Percentiles rank a stretch among this genome's conserved stretches.
Conservation (phyloP, 2,329 filamentous ascomycete species). For the Diaporthe citriasiana region DNA sequence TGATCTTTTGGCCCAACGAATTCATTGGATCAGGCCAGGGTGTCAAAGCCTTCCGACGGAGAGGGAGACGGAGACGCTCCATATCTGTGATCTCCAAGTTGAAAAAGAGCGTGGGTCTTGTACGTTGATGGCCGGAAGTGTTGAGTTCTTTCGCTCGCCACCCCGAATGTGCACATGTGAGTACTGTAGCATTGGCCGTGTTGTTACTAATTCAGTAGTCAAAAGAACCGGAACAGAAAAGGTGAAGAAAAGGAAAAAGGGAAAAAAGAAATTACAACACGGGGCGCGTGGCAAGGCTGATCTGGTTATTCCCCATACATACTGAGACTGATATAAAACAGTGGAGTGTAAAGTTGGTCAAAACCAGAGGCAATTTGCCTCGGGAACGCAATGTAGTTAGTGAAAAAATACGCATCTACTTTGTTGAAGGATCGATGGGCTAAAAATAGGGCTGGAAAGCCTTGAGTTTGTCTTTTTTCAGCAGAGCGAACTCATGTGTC, state of each 20-base stretch:
- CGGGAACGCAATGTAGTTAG: no score
- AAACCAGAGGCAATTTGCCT: no score
- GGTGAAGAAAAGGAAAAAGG: no score
- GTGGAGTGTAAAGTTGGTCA: no score
- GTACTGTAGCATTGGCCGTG: no score
- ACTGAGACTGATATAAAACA: background rate
- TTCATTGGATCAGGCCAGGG: background rate
- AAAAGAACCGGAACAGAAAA: no score
- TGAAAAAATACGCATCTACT: background rate
- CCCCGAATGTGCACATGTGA: no score
- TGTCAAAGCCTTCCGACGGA: background rate
- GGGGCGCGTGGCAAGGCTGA: no score
- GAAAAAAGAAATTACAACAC: background rate
- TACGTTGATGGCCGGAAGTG: no score
- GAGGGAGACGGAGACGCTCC: background rate
- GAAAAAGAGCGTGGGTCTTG: background rate
- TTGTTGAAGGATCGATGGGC: background rate
- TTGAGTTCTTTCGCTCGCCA: background rate
- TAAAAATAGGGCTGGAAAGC: background rate
- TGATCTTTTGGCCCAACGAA: background rate
- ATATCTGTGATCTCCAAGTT: background rate
- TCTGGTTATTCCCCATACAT: background rate
- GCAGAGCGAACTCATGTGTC: background rate
- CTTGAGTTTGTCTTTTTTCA: background rate
- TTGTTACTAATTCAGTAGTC: no score